Evolutionary conservation across 73 alveolate species (phyloP).

Genomic region (Halteria grandinella): DNA sequence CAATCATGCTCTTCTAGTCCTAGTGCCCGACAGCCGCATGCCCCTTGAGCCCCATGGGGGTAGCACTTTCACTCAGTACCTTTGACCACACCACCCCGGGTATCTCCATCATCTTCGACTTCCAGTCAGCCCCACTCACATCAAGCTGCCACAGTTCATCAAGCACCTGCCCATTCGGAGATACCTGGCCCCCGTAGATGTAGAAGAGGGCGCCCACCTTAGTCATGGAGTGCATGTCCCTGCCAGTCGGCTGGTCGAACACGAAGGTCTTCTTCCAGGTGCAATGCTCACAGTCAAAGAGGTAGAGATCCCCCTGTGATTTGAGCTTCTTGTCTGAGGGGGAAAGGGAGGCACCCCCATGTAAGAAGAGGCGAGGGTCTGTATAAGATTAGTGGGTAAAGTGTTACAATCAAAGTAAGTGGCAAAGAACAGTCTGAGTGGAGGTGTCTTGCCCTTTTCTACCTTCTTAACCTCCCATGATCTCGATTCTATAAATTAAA

Average conservation of each 20-base stretch:
- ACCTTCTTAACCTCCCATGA: slow-evolving; percentile 39
- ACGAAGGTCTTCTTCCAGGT: slow-evolving; percentile 48
- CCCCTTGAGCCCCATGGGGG: no score
- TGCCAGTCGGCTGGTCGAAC: slow-evolving; percentile 51
- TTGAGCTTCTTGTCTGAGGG: slow-evolving; percentile 29
- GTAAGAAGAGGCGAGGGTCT: slow-evolving; percentile 38
- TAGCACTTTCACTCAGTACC: not conserved
- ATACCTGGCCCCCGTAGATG: slow-evolving; percentile 47
- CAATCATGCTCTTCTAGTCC: no score
- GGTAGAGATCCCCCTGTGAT: slow-evolving; percentile 37
- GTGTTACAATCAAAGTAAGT: slow-evolving; percentile 1
- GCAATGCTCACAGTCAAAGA: not conserved
- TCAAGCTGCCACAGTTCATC: slow-evolving; percentile 59
- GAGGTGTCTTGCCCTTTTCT: slow-evolving; percentile 36
- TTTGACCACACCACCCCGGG: slow-evolving; percentile 44
- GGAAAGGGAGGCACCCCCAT: slow-evolving; percentile 35
- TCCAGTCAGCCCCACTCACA: slow-evolving; percentile 42
- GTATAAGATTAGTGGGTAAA: no score
- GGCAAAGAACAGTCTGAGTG: slow-evolving; percentile 47
- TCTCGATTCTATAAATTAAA: slow-evolving; percentile 3
- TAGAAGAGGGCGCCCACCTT: slow-evolving; percentile 19
- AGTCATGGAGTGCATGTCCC: slow-evolving; percentile 52
- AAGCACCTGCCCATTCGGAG: slow-evolving; percentile 35
- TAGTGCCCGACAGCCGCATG: no score
- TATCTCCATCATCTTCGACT: slow-evolving; percentile 28